A percentile compares a stretch with the other conserved stretches of the same genome.
Evolutionary conservation across 108 stramenopile species (phyloP).

Genomic region (Cyclotella distinguenda): DNA sequence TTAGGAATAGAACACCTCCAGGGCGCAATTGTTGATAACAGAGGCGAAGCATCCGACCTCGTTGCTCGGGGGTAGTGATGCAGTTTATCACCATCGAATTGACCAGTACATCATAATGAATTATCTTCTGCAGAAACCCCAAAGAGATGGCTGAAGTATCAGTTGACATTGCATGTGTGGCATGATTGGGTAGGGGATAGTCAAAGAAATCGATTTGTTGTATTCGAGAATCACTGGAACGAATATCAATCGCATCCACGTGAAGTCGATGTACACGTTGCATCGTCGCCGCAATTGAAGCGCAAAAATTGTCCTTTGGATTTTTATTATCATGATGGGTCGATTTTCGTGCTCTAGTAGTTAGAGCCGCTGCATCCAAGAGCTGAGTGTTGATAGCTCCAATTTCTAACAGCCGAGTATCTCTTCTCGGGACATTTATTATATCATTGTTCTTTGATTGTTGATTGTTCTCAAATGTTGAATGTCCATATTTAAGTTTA

Average conservation of each 20-base stretch:
- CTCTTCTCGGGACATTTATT: constrained; percentile 45
- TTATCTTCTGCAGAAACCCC: background rate
- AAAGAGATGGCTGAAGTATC: background rate
- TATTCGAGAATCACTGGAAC: constrained; percentile 74
- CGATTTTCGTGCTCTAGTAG: constrained; percentile 34
- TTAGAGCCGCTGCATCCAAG: constrained; percentile 65
- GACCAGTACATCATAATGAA: constrained; percentile 33
- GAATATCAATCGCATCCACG: constrained; percentile 86
- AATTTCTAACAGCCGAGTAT: constrained; percentile 79
- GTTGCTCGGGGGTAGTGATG: constrained; percentile 72
- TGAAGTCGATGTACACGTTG: constrained; percentile 56
- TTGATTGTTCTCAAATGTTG: constrained; percentile 9
- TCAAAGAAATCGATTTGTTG: constrained; percentile 88
- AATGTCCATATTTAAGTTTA: too few relatives aligned
- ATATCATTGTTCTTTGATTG: constrained; percentile 9
- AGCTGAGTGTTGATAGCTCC: constrained; percentile 96
- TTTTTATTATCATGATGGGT: background rate
- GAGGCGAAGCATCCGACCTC: constrained; percentile 81
- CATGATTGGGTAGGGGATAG: constrained; percentile 37
- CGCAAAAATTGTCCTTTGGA: background rate
- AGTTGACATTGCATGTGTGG: background rate
- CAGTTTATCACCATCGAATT: constrained; percentile 97
- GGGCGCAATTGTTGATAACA: constrained; percentile 73
- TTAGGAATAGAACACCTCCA: constrained; percentile 80
- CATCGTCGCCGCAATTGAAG: background rate